phyloP scores from a whole-genome alignment of 768 basidiomycete genomes.

The Asterophora parasitica region DNA sequence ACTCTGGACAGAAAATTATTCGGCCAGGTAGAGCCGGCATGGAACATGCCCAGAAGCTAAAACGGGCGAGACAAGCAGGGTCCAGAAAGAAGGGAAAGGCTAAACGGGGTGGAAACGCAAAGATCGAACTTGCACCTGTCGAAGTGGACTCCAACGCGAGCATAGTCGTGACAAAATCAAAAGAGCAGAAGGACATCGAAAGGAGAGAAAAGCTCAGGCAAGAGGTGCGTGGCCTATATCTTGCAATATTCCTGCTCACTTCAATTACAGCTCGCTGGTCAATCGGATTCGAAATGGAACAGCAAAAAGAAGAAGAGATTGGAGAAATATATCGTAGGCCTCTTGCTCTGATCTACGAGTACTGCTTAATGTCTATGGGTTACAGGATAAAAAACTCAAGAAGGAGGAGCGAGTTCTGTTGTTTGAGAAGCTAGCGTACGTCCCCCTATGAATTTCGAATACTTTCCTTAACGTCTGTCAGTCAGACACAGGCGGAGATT shows the following conservation, averaged over 20 bases:
- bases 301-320: constrained; percentile 84
- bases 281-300: constrained; percentile 69
- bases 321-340: constrained; percentile 85
- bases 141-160: constrained; percentile 53
- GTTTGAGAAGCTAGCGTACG: constrained; percentile 80
- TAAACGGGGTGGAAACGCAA: constrained; percentile 21
- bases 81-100: constrained; percentile 61
- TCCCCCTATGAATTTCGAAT: constrained; percentile 13
- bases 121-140: constrained; percentile 12
- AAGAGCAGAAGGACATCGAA: constrained; percentile 57
- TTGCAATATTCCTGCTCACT: neutral
- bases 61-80: constrained; percentile 61
- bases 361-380: neutral
- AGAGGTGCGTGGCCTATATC: constrained; percentile 41
- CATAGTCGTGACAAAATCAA: constrained; percentile 53
- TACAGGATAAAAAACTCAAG: constrained; percentile 85
- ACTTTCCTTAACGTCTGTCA: constrained; percentile 31
- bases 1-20: too few species aligned
- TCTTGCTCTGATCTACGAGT: neutral
- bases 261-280: constrained; percentile 35
- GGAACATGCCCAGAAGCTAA: constrained; percentile 31
- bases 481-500: constrained; percentile 72
- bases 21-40: too few species aligned
- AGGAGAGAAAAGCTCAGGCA: constrained; percentile 53
- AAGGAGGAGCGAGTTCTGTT: constrained; percentile 79